Base-by-base conservation (phyloP, 2,329 filamentous ascomycete genomes). In the Stagonosporopsis chrysanthemi region DNA sequence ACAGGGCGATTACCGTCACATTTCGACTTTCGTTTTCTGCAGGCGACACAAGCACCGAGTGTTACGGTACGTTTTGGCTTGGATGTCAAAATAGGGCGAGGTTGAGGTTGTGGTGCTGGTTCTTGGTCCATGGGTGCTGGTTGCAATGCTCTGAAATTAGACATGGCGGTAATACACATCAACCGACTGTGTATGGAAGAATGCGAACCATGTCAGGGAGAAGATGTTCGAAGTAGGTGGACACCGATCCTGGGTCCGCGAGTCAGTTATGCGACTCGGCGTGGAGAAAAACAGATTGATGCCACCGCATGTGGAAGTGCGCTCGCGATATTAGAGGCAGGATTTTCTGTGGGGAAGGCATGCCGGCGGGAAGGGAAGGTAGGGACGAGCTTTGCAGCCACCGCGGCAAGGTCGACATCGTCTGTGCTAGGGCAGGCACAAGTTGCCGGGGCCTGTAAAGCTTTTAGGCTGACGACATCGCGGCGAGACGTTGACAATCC, bases 11-110 rank as follows among this genome's bases (percentile, higher is more conserved):
- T 62, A 39, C 71, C 71, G 62, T 74, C 69, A 46, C 71, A 74
- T 58, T 74, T 74, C 12, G 72, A 74, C 43, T 74, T 74, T 33
- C 72, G 61, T 60, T 73, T 72, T 19, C 72, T 47, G 60, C 72
- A 74, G 6, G 72, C 70, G 23, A 72, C 69, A 63, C 70, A 74
- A 6, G 72, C 72, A 38, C 72, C 70, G n/a, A 74, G 65, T 15
- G 70, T 74, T 11, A 74, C 69, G 4, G 70, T 74, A 38, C 72
- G 63, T 52, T 74, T 74, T 5, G 72, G 72, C 45, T 74, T 74
- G 22, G 67, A 68, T 2, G 64, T 64, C 38, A 71, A 36, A 15
- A 63, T 23, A 11, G 65, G 69, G 19, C 65, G 65, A 23, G 45
- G 52, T 36, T 70, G 70, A 2, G 63, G 65, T 43, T 68, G 65